phyloP scores from a whole-genome alignment of 345 rosid genomes.

The Camelina neglecta region DNA sequence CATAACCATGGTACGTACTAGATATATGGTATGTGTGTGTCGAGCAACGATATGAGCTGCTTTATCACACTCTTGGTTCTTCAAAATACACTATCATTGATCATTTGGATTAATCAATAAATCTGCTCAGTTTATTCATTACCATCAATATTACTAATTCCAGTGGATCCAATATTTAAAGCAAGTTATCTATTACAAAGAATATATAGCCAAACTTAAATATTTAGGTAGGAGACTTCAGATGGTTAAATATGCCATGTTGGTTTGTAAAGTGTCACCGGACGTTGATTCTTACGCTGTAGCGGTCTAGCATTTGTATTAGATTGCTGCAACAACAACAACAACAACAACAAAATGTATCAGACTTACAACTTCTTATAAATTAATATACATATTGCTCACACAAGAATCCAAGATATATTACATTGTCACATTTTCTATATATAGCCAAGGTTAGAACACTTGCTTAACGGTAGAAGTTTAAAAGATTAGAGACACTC shows the following conservation, averaged over 20 bases:
- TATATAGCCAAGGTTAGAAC: neutral
- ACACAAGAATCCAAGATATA: too few relatives aligned
- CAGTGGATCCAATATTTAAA: too few relatives aligned
- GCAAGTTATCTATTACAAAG: neutral
- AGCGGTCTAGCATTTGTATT: conserved; percentile 41
- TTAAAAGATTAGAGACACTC: conserved; percentile 17
- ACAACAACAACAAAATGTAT: neutral
- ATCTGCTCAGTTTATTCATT: too few relatives aligned
- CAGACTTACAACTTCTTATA: neutral
- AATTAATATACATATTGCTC: neutral
- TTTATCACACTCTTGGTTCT: too few relatives aligned
- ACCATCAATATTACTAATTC: too few relatives aligned
- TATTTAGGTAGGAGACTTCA: neutral
- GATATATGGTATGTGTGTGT: too few relatives aligned
- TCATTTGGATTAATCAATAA: too few relatives aligned
- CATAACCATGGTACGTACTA: too few relatives aligned
- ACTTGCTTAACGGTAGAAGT: neutral
- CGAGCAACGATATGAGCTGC: too few relatives aligned
- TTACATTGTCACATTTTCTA: neutral
- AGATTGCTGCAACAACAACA: conserved; percentile 33
- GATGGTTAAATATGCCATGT: conserved; percentile 32
- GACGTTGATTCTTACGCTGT: conserved; percentile 24
- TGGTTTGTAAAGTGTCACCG: conserved; percentile 34
- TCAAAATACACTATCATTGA: too few relatives aligned
- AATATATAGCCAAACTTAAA: neutral